Base-by-base conservation (phyloP, 129 eudicot genomes). In the Glebionis coronaria region DNA sequence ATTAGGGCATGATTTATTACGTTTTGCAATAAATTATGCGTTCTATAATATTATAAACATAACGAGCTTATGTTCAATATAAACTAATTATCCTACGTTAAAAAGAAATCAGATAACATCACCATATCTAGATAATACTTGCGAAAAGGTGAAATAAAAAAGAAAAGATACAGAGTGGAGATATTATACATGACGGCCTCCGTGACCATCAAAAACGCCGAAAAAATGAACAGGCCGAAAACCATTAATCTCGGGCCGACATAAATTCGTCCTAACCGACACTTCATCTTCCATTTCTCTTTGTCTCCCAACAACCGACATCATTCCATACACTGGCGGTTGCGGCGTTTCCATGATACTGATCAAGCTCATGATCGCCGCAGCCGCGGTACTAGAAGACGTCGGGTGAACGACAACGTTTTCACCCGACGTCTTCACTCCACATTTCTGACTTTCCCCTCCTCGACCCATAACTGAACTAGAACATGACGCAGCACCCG, bases 201-300 rank as follows among this genome's bases (percentile, higher is more conserved):
- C 89, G 56, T 84, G 89, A 9, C 89, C 89, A 45, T 84, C 89
- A 53, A 49, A 84, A 3, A 84, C 89, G 0, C 65, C 85, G 40
- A 84, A 80, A 56, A 50, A 84, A 74, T 80, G 85, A 40, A 84
- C 81, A 49, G 83, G 83, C 2, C 45, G 56, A 52, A 35, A 19
- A 29, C 70, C 78, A 25, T 75, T 73, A 15, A 84, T 77, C 72
- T 65, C 76, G 63, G 89, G 89, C 42, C 70, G 58, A 73, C 89
- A 84, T 20, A 84, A 63, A 42, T 73, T 63, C 21, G 68, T 46
- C 63, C 57, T 31, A n/a, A 84, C 79, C 40, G 78, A 61, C 2
- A 84, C 56, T 38, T 77, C 85, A 20, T 84, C 89, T n/a, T 80
- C 89, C 89, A 84, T 80, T 23, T 60, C 73, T 0, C 83, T 68